Evolutionary conservation across 768 basidiomycete species (phyloP).

Genomic region (Boletales sp.): DNA sequence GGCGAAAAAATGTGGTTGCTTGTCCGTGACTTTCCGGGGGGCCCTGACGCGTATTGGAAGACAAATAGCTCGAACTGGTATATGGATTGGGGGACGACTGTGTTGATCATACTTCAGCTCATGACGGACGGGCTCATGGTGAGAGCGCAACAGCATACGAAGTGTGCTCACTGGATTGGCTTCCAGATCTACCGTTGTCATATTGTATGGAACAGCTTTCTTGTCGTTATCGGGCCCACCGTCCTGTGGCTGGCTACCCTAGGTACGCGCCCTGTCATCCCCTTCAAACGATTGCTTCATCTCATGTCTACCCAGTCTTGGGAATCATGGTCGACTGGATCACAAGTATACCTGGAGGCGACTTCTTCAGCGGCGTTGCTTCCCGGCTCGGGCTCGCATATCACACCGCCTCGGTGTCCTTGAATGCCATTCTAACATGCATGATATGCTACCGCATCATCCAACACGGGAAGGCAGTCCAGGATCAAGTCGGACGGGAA

Average conservation of each 20-base stretch:
- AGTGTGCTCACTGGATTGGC: constrained; percentile 2
- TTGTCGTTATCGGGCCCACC: constrained; percentile 10
- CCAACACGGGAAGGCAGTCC: constrained; percentile 4
- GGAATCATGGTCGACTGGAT: constrained; percentile 12
- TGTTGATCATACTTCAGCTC: constrained; percentile 29
- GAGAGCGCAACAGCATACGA: not conserved
- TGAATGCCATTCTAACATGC: constrained; percentile 17
- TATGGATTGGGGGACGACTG: constrained; percentile 22
- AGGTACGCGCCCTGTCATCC: constrained; percentile 6
- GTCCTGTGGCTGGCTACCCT: constrained; percentile 23
- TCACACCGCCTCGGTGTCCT: constrained; percentile 7
- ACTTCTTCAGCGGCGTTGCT: constrained; percentile 15
- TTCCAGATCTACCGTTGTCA: constrained; percentile 39
- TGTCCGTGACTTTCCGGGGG: constrained; percentile 32
- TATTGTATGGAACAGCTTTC: constrained; percentile 29
- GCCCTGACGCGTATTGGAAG: constrained; percentile 29
- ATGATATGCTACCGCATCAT: constrained; percentile 22
- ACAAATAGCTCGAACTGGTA: constrained; percentile 26
- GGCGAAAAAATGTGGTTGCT: constrained; percentile 36
- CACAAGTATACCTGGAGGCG: constrained; percentile 11
- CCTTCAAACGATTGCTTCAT: not conserved
- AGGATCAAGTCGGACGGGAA: constrained; percentile 12
- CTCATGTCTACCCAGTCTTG: constrained; percentile 6
- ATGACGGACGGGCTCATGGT: constrained; percentile 33
- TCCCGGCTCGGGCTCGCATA: constrained; percentile 16